Conservation (phyloP, 2,329 filamentous ascomycete species). For the Pseudomassariella vexata region DNA sequence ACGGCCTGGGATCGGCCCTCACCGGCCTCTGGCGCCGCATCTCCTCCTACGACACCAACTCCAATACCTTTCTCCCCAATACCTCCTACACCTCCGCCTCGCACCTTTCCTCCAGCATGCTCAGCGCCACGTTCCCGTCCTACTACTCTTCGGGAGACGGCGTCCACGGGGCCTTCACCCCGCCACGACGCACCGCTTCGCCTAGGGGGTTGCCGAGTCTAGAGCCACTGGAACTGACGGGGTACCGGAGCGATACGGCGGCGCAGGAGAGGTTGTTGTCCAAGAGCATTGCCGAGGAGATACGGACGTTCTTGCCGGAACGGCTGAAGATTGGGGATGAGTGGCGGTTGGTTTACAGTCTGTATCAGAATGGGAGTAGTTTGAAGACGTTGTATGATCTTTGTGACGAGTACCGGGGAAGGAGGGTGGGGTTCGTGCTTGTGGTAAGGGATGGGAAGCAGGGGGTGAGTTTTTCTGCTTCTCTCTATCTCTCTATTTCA, state of each 20-base stretch:
- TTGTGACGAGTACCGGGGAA: conserved; percentile 59
- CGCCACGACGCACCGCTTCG: conserved; percentile 58
- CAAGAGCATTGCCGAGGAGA: conserved; percentile 79
- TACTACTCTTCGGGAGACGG: conserved; percentile 32
- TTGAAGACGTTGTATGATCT: conserved; percentile 80
- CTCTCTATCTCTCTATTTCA: background rate
- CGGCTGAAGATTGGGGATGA: conserved; percentile 80
- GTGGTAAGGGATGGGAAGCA: conserved; percentile 75
- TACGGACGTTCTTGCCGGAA: conserved; percentile 80
- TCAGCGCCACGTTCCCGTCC: conserved; percentile 8
- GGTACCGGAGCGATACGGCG: conserved; percentile 57
- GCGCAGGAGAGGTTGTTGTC: conserved; percentile 61
- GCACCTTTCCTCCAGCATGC: conserved; percentile 9
- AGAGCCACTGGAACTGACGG: conserved; percentile 68
- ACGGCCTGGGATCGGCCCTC: conserved; percentile 22
- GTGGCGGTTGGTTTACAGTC: conserved; percentile 81
- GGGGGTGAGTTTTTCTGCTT: conserved; percentile 49
- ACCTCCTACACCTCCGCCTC: conserved; percentile 8
- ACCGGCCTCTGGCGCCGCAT: conserved; percentile 64
- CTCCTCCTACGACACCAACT: conserved; percentile 42
- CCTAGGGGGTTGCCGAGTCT: conserved; percentile 86
- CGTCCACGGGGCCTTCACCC: conserved; percentile 54
- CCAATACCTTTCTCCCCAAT: conserved; percentile 17
- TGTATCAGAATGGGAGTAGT: conserved; percentile 88
- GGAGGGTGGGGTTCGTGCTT: conserved; percentile 81